These are phyloP conservation scores for Glaciozyma martinii DNA, from an alignment of 768 basidiomycete species.

Conservation along the genomic window DNA sequence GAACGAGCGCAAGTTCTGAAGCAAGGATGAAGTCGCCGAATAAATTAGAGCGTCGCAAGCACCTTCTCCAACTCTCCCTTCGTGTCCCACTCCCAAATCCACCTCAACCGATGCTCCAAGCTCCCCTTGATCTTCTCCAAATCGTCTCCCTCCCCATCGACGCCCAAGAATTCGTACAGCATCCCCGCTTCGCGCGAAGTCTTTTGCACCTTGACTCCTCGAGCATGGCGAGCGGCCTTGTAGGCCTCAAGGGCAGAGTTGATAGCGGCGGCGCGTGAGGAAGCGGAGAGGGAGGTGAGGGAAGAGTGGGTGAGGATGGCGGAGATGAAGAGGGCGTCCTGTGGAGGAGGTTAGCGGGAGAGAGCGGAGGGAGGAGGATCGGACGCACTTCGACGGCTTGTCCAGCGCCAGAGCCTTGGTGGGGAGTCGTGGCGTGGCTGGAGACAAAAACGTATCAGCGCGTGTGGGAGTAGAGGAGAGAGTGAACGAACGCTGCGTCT, in stretches of 20 bases:
- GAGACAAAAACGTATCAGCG: not conserved
- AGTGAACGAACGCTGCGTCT: not conserved
- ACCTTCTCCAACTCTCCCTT: not conserved
- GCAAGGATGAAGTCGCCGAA: no score
- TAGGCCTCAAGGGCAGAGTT: not conserved
- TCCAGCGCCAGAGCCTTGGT: slow-evolving; percentile 3
- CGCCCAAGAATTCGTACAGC: slow-evolving; percentile 33
- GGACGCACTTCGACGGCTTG: slow-evolving; percentile 2
- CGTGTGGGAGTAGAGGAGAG: no score
- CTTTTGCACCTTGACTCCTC: slow-evolving; percentile 21
- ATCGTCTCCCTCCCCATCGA: slow-evolving; percentile 5
- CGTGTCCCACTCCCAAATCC: slow-evolving; percentile 18
- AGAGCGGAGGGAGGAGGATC: not conserved
- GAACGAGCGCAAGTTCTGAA: no score
- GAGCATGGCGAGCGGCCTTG: not conserved
- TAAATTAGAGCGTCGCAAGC: not conserved
- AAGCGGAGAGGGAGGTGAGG: not conserved
- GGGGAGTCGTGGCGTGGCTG: slow-evolving; percentile 2
- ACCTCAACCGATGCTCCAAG: slow-evolving; percentile 9
- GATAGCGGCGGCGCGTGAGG: not conserved
- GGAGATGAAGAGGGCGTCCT: slow-evolving; percentile 8
- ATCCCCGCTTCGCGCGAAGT: slow-evolving; percentile 32
- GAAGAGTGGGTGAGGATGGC: not conserved
- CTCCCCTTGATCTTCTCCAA: slow-evolving; percentile 5
- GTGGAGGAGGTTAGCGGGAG: no score